Conservation (phyloP, 2,329 filamentous ascomycete genomes). For the Cladosporium sp. region DNA sequence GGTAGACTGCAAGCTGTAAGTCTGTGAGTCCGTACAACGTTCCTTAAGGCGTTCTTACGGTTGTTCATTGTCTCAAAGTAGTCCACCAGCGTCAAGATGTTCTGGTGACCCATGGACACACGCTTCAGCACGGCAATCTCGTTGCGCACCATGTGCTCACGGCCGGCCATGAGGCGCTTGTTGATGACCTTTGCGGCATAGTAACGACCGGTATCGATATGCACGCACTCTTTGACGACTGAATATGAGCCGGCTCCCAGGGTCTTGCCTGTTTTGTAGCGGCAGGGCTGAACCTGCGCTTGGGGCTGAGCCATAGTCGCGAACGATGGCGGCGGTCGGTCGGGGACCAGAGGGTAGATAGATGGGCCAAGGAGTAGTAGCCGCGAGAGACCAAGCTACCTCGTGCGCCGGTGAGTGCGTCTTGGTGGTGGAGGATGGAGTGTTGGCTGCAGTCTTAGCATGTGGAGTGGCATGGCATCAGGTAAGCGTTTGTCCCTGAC, state of each 20-base stretch:
- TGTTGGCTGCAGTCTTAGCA: background rate
- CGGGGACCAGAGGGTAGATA: background rate
- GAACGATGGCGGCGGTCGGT: background rate
- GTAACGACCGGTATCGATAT: conserved; percentile 95
- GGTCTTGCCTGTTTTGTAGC: conserved; percentile 98
- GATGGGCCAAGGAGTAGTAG: background rate
- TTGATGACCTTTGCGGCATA: conserved; percentile 99
- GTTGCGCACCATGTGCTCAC: conserved; percentile 98
- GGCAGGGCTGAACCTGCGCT: conserved; percentile 79
- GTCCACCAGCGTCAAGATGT: conserved; percentile 95
- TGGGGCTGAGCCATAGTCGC: conserved; percentile 19
- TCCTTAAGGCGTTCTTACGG: conserved; percentile 45
- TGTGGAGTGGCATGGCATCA: background rate
- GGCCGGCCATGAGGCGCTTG: conserved; percentile 93
- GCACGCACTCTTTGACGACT: conserved; percentile 97
- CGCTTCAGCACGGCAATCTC: conserved; percentile 96
- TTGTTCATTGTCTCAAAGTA: conserved; percentile 99
- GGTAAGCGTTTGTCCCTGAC: background rate
- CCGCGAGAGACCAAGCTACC: background rate
- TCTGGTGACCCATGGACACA: conserved; percentile 98
- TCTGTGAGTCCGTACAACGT: background rate
- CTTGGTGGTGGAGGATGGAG: background rate
- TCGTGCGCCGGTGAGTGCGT: background rate
- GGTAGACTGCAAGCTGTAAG: conserved; percentile 60
- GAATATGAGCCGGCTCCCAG: conserved; percentile 95